These are phyloP conservation scores for Clavulina sp. DNA, from an alignment of 768 basidiomycete genomes.

Conservation along the genomic window DNA sequence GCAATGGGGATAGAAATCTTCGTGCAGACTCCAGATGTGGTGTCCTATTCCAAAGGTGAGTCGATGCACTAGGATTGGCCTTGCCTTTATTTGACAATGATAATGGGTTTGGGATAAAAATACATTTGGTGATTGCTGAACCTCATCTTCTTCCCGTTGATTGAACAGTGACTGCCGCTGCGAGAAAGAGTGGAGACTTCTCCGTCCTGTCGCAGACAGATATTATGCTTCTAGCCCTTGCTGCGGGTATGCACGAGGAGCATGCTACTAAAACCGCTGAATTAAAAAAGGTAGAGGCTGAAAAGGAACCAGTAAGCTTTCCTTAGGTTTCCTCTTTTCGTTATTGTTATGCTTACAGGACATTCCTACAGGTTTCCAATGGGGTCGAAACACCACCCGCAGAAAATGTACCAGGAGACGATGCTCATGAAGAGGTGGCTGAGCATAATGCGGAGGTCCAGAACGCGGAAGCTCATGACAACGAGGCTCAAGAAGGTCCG, in stretches of 20 bases:
- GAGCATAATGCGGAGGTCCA: too few species aligned
- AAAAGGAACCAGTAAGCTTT: slow-evolving; percentile 16
- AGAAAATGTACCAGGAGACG: neutral
- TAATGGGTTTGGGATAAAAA: slow-evolving; percentile 21
- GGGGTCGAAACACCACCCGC: too few species aligned
- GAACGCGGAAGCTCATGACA: too few species aligned
- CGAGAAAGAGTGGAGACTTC: slow-evolving; percentile 94
- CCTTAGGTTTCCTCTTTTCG: neutral
- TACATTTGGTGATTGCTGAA: neutral
- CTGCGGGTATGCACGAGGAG: slow-evolving; percentile 50
- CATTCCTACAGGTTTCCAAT: too few species aligned
- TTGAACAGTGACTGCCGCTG: slow-evolving; percentile 60
- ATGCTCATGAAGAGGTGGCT: too few species aligned
- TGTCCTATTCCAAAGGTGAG: slow-evolving; percentile 37
- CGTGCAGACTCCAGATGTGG: slow-evolving; percentile 50
- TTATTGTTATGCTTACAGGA: neutral
- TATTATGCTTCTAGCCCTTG: slow-evolving; percentile 78
- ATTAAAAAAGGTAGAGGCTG: too few species aligned
- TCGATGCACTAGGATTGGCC: too few species aligned
- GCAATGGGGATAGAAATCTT: slow-evolving; percentile 60
- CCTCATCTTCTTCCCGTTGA: neutral
- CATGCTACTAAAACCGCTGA: too few species aligned
- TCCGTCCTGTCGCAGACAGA: slow-evolving; percentile 81
- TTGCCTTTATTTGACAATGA: too few species aligned
- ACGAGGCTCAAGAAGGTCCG: too few species aligned